Evolutionary conservation across 78 protist species (phyloP).

Genomic region (Monosiga brevicollis): DNA sequence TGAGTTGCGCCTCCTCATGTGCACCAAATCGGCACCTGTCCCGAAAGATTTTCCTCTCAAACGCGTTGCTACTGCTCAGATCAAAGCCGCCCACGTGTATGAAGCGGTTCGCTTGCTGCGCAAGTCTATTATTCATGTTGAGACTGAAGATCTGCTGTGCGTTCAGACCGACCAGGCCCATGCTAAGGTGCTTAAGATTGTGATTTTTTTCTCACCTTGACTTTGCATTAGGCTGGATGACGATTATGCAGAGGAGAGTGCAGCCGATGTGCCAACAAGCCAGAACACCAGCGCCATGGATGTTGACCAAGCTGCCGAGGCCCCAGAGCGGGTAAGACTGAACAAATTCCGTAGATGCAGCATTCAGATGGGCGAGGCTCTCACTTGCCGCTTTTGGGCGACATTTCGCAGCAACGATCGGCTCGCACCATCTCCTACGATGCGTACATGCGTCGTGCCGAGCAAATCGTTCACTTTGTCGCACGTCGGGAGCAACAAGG

Average conservation of each 20-base stretch:
- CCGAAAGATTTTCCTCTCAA: no score
- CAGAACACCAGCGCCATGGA: background rate
- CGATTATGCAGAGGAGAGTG: background rate
- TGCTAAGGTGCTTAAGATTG: background rate
- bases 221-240: background rate
- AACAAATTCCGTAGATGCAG: no score
- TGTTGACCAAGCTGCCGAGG: background rate
- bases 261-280: background rate
- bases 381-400: no score
- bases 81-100: slow-evolving; percentile 17
- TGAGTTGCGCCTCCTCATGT: slow-evolving; percentile 1
- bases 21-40: background rate
- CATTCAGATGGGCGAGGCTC: no score
- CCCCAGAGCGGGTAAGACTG: background rate
- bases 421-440: no score
- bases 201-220: no score
- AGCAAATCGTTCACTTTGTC: no score
- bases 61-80: no score
- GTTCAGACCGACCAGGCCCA: background rate
- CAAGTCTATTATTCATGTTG: slow-evolving; percentile 57
- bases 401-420: no score
- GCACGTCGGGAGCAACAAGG: no score
- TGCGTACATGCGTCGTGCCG: no score
- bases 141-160: slow-evolving; percentile 16
- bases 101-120: slow-evolving; percentile 52